These are phyloP conservation scores for Rhododendron ovatum DNA, from an alignment of 148 eudicot genomes.

Conservation along the genomic window DNA sequence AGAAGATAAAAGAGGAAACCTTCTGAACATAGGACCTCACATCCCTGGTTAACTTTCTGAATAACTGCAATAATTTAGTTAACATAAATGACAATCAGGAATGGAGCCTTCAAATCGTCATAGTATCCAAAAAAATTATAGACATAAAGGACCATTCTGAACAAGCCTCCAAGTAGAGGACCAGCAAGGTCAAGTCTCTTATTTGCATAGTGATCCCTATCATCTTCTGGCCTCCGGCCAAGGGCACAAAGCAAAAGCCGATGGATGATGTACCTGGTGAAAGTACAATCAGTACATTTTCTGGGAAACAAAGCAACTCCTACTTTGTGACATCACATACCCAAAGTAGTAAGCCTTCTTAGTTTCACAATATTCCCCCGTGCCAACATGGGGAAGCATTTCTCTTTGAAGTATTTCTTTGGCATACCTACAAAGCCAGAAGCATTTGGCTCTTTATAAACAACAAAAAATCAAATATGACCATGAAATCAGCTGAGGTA, in stretches of 20 bases:
- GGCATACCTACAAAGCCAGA: constrained; percentile 52
- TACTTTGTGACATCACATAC: constrained; percentile 21
- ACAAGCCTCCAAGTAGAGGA: constrained; percentile 88
- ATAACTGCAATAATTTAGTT: constrained; percentile 38
- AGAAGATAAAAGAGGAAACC: constrained; percentile 20
- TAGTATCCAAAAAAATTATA: neutral
- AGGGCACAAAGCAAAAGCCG: constrained; percentile 86
- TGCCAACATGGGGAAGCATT: constrained; percentile 99
- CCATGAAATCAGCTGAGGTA: neutral
- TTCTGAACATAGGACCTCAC: constrained; percentile 91
- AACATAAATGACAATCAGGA: neutral
- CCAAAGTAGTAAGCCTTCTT: constrained; percentile 98
- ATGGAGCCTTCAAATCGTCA: neutral
- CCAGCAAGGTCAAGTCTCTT: constrained; percentile 98
- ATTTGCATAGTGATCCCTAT: constrained; percentile 95
- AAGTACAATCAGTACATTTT: neutral
- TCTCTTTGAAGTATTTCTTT: constrained; percentile 93
- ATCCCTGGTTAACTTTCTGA: constrained; percentile 92
- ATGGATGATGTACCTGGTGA: constrained; percentile 63
- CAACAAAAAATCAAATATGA: neutral
- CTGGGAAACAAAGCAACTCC: neutral
- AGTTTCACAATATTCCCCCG: constrained; percentile 93
- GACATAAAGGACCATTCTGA: constrained; percentile 49
- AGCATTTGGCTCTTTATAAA: neutral
- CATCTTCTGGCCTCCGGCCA: constrained; percentile 89